Base-by-base conservation (phyloP, 257 asterid genomes). In the Misopates orontium region DNA sequence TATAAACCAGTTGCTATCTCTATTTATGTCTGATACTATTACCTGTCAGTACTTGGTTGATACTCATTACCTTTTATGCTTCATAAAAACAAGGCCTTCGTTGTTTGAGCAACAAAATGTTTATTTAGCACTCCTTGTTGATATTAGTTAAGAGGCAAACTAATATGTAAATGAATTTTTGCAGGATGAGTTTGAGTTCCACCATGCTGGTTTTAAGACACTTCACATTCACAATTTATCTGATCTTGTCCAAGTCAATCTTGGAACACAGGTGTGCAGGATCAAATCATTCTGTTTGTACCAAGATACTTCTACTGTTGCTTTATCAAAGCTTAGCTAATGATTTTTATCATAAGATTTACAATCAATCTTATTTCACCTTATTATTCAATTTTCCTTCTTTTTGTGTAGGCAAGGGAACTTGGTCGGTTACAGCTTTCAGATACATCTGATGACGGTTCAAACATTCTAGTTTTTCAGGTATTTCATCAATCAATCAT, bases 381-480 rank as follows among this genome's bases (percentile, higher is more conserved):
- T 31, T 19, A 17, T 55, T 0, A 24, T 58, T 41, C 47, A 69
- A 32, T 31, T 64, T 71, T 60, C 55, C 28, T 56, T 70, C 64
- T 59, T 56, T 70, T 64, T 41, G 39, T 44, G 53, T 70, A 93
- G 99, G 93, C 95, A 66, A 85, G 95, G 75, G 73, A 64, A 24
- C 57, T 66, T 75, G 90, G 85, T 57, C 83, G 83, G 64, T 77
- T 88, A 79, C 95, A 83, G 87, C 97, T 94, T 70, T 85, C 99
- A 39, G 96, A 94, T 75, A 80, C 95, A 63, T 79, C 88, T 56
- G 97, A 85, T 49, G 67, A 75, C 71, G 82, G 85, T 72, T 80
- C 99, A 47, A 94, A 86, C 57, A 77, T 94, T 78, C 84, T 94
- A 60, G 95, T 94, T 73, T 90, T 94, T 82, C 97, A 94, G 99